These are phyloP conservation scores for Mortierella sp. DNA, from an alignment of 371 early-diverging fungal genomes.

Conservation along the genomic window DNA sequence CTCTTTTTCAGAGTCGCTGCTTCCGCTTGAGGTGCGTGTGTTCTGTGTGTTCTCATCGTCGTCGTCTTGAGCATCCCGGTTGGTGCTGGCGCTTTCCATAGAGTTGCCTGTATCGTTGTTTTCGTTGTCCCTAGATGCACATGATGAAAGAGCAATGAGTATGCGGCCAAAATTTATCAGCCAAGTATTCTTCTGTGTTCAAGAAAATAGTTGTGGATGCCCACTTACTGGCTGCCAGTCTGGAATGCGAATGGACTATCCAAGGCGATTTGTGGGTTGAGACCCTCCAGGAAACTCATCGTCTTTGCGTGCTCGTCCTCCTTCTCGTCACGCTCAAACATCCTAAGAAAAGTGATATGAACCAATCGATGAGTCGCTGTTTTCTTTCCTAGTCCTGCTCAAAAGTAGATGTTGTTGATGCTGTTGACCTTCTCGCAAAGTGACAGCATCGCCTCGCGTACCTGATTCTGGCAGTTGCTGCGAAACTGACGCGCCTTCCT, in stretches of 20 bases:
- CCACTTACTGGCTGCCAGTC: slow-evolving; percentile 15
- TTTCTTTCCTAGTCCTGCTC: not conserved
- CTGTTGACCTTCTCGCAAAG: not conserved
- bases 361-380: not conserved
- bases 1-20: slow-evolving; percentile 52
- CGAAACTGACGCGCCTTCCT: slow-evolving; percentile 59
- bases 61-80: not conserved
- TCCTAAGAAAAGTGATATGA: slow-evolving; percentile 20
- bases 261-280: slow-evolving; percentile 9
- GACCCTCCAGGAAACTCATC: slow-evolving; percentile 46
- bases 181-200: not conserved
- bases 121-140: not conserved
- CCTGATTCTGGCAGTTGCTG: slow-evolving; percentile 60
- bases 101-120: slow-evolving; percentile 13
- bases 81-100: not conserved
- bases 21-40: slow-evolving; percentile 15
- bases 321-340: slow-evolving; percentile 56
- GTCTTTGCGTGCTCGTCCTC: slow-evolving; percentile 52
- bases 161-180: not conserved
- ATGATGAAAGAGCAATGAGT: not conserved
- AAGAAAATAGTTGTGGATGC: not conserved
- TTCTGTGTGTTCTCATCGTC: slow-evolving; percentile 22
- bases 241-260: slow-evolving; percentile 27
- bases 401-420: too few species aligned
- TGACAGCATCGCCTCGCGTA: not conserved